These are phyloP conservation scores for Dryas alaskensis DNA, from an alignment of 306 rosid genomes.

Conservation along the genomic window DNA sequence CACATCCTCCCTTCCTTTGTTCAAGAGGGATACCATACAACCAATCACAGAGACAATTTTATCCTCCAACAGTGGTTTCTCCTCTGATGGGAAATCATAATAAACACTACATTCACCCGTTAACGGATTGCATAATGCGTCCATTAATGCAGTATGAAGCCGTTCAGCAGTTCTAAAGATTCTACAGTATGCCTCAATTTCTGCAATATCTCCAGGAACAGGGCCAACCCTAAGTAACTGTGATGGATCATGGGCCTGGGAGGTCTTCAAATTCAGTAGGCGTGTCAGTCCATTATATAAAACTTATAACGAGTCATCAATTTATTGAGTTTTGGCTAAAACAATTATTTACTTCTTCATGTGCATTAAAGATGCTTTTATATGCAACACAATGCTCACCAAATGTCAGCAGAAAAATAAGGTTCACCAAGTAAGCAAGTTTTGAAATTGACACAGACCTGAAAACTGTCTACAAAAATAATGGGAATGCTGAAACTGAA, in stretches of 20 bases:
- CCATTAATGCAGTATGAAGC: constrained; percentile 70
- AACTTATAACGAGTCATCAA: not conserved
- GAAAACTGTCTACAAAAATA: not conserved
- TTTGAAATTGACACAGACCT: not conserved
- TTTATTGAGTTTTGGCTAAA: not conserved
- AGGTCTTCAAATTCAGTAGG: constrained; percentile 38
- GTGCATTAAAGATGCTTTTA: not conserved
- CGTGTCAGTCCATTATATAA: constrained; percentile 9
- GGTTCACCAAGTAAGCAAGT: not conserved
- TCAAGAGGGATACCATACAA: constrained; percentile 72
- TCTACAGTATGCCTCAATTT: constrained; percentile 94
- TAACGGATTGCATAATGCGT: constrained; percentile 71
- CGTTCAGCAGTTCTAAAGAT: constrained; percentile 75
- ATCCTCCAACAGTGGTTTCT: constrained; percentile 71
- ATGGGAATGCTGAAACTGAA: not conserved
- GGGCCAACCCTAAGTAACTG: constrained; percentile 73
- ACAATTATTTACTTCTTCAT: not conserved
- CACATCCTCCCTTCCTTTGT: constrained; percentile 69
- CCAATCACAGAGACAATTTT: constrained; percentile 91
- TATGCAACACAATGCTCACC: not conserved
- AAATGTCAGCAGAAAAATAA: not conserved
- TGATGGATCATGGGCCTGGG: constrained; percentile 40
- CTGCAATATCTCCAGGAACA: constrained; percentile 94
- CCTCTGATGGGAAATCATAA: constrained; percentile 54
- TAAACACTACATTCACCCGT: constrained; percentile 85